Evolutionary conservation across 495 filamentous ascomycete genomes (phyloP).

Genomic region (Podospora bellae-mahoneyi): DNA sequence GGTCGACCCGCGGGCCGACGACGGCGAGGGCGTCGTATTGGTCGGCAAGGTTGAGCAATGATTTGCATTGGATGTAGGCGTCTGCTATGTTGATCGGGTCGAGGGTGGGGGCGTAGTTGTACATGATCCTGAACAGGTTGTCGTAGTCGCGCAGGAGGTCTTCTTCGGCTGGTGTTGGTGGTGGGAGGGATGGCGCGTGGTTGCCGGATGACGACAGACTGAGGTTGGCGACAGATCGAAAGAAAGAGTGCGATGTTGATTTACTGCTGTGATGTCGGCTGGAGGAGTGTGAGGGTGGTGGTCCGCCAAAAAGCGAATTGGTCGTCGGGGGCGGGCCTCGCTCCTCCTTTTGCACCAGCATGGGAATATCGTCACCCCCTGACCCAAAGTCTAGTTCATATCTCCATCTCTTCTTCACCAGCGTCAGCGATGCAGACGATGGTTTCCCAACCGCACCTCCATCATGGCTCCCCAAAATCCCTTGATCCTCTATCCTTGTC

Average conservation of each 20-base stretch:
- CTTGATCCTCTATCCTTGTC: conserved; percentile 32
- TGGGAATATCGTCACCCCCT: conserved; percentile 73
- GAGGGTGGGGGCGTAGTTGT: conserved; percentile 78
- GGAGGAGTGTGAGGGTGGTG: conserved; percentile 26
- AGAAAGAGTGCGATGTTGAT: conserved; percentile 63
- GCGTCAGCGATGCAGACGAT: conserved; percentile 16
- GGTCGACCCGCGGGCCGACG: conserved; percentile 84
- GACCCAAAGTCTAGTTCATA: conserved; percentile 81
- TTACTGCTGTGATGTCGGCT: conserved; percentile 12
- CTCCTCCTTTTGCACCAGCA: conserved; percentile 78
- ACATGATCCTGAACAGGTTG: conserved; percentile 89
- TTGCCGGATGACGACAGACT: conserved; percentile 41
- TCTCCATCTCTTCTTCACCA: conserved; percentile 65
- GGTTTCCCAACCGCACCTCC: conserved; percentile 14
- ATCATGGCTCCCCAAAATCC: background rate
- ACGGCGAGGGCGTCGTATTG: conserved; percentile 88
- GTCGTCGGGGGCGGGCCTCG: conserved; percentile 13
- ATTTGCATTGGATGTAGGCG: conserved; percentile 88
- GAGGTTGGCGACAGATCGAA: conserved; percentile 81
- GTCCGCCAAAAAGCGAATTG: conserved; percentile 44
- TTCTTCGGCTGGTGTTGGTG: conserved; percentile 50
- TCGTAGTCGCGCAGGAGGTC: conserved; percentile 85
- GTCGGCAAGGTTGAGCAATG: conserved; percentile 76
- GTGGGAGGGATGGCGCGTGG: conserved; percentile 32
- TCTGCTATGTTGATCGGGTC: conserved; percentile 83